Base-by-base conservation (phyloP, 2,329 filamentous ascomycete species). In the Fusarium mundagurra region DNA sequence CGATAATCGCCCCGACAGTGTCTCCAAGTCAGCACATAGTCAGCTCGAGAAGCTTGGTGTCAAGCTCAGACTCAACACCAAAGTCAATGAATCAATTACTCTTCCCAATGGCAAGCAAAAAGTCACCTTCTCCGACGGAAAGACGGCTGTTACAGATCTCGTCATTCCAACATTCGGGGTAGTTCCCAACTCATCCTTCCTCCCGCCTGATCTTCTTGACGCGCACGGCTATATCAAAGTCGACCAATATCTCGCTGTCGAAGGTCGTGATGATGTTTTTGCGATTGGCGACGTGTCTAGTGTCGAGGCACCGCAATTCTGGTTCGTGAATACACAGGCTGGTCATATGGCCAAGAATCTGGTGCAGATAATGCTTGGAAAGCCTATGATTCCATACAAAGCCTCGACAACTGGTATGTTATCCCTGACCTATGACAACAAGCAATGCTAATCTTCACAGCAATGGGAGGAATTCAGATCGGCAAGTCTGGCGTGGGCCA, bases 331-430 rank as follows among this genome's bases (percentile, higher is more conserved):
- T 14, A 44, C 22, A 2, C 61, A 64, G 10, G 20, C 54, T 24
- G 61, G 31, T n/a, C 60, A 62, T 2, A 59, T 62, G 60, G 50
- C 50, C 33, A 62, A 45, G 31, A 59, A 59, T 9, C 16, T 62
- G 3, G 51, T 45, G 16, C 39, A 58, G 10, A n/a, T 45, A 18
- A 22, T 62, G 22, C 13, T 36, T 16, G 39, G 22, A 11, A 62
- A 62, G 17, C 33, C 60, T 10, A n/a, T 59, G 24, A 20, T 10
- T 22, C 27, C 41, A 1, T 63, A 63, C 61, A 63, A 63, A 7
- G 10, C 41, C 11, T 33, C 41, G 10, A 39, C 51, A 18, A 63
- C 61, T 18, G 39, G 61, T 60, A 63, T 6, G 51, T 7, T 3
- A 6, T 12, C 2, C n/a, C 17, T 11, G 8, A 18, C 8, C 8